Evolutionary conservation across 2,329 filamentous ascomycete species (phyloP).

Genomic region (Colletotrichum liriopes): DNA sequence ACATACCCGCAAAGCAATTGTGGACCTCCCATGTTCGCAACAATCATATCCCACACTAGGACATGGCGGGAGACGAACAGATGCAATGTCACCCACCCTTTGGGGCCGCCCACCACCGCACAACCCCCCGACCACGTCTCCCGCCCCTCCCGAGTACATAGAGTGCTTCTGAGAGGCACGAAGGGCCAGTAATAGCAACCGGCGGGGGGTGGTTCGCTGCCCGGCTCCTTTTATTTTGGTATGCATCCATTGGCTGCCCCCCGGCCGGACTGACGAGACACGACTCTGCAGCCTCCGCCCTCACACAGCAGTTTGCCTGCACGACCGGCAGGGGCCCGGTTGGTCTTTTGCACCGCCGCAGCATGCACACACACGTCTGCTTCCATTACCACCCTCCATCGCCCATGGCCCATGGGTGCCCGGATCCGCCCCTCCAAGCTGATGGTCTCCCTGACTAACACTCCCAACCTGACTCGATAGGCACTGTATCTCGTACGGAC

Average conservation of each 20-base stretch:
- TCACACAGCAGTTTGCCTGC: conserved; percentile 39
- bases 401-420: conserved; percentile 18
- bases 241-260: conserved; percentile 13
- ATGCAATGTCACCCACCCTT: conserved; percentile 37
- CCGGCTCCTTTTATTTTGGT: not conserved
- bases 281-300: conserved; percentile 36
- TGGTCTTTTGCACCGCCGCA: conserved; percentile 42
- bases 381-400: conserved; percentile 15
- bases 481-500: conserved; percentile 32
- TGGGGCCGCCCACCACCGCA: conserved; percentile 16
- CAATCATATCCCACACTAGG: conserved; percentile 23
- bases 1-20: conserved; percentile 10
- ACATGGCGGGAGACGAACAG: conserved; percentile 31
- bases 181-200: conserved; percentile 40
- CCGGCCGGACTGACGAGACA: conserved; percentile 25
- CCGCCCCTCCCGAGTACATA: conserved; percentile 9
- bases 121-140: conserved; percentile 24
- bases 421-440: conserved; percentile 21
- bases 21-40: conserved; percentile 35
- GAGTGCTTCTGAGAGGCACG: conserved; percentile 14
- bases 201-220: not conserved
- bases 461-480: conserved; percentile 21
- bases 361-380: conserved; percentile 19
- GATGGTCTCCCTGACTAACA: conserved; percentile 26
- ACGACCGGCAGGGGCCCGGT: conserved; percentile 28